Conservation (phyloP, 257 asterid genomes). For the Thymus quinquecostatus region DNA sequence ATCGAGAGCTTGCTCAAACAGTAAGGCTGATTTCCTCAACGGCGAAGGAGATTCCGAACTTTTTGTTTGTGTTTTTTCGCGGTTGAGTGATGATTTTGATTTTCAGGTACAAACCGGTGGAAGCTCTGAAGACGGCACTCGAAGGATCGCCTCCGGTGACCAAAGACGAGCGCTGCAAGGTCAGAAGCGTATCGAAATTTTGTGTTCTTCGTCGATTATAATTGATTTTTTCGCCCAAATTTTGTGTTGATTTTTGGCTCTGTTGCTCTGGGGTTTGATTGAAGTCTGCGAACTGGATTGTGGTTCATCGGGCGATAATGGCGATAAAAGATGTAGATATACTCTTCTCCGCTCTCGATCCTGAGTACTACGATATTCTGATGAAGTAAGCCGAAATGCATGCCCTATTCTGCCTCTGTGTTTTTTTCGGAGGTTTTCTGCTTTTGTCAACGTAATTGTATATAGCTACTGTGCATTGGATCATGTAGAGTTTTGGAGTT, state of each 20-base stretch:
- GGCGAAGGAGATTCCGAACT: not conserved
- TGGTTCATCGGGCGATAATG: constrained; percentile 97
- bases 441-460: not conserved
- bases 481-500: not conserved
- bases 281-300: constrained; percentile 97
- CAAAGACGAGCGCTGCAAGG: constrained; percentile 99
- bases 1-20: constrained; percentile 98
- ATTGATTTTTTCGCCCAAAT: not conserved
- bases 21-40: constrained; percentile 34
- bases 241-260: constrained; percentile 27
- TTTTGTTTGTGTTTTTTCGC: not conserved
- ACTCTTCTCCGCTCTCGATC: constrained; percentile 87
- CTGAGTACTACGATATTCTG: constrained; percentile 90
- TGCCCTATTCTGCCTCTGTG: not conserved
- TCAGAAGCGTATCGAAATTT: too few species aligned
- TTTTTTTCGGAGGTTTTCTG: not conserved
- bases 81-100: constrained; percentile 13
- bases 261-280: not conserved
- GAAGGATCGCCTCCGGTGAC: constrained; percentile 97
- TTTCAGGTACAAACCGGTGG: constrained; percentile 94
- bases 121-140: constrained; percentile 93
- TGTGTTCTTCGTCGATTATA: constrained; percentile 15
- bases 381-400: constrained; percentile 69
- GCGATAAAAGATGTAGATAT: constrained; percentile 93
- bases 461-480: constrained; percentile 16